Conservation (phyloP, 1,284 basidiomycete species). For the Ceratobasidium sp. region DNA sequence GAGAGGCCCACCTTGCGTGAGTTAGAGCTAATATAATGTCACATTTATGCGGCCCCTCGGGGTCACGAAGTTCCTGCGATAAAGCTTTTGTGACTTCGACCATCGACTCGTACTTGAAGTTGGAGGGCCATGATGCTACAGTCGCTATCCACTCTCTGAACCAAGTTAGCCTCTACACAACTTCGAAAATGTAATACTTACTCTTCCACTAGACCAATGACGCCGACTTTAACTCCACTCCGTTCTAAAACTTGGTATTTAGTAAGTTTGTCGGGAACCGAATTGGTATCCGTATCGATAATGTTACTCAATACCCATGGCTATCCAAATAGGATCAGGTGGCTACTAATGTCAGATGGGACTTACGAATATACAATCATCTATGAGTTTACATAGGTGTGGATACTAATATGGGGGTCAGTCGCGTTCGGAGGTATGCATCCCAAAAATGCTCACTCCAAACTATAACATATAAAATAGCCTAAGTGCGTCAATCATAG, state of each 20-base stretch:
- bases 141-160: conserved; percentile 83
- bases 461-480: conserved; percentile 19
- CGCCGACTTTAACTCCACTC: conserved; percentile 70
- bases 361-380: conserved; percentile 71
- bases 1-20: conserved; percentile 63
- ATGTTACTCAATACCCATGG: conserved; percentile 81
- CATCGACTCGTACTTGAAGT: conserved; percentile 74
- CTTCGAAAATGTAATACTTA: conserved; percentile 49
- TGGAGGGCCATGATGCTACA: conserved; percentile 78
- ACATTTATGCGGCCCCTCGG: conserved; percentile 67
- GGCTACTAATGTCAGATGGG: conserved; percentile 31
- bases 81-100: conserved; percentile 65
- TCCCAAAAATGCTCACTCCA: conserved; percentile 34
- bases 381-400: conserved; percentile 74
- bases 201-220: conserved; percentile 85
- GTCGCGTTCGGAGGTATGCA: neutral
- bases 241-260: conserved; percentile 70
- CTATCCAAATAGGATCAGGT: conserved; percentile 51
- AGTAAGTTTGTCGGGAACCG: conserved; percentile 61
- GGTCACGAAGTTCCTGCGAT: conserved; percentile 74
- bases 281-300: conserved; percentile 65
- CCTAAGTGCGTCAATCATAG: neutral
- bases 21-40: conserved; percentile 83
- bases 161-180: neutral
- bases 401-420: conserved; percentile 54